These are phyloP conservation scores for Poa annua DNA, from an alignment of 176 grass and related monocot species.

Conservation along the genomic window DNA sequence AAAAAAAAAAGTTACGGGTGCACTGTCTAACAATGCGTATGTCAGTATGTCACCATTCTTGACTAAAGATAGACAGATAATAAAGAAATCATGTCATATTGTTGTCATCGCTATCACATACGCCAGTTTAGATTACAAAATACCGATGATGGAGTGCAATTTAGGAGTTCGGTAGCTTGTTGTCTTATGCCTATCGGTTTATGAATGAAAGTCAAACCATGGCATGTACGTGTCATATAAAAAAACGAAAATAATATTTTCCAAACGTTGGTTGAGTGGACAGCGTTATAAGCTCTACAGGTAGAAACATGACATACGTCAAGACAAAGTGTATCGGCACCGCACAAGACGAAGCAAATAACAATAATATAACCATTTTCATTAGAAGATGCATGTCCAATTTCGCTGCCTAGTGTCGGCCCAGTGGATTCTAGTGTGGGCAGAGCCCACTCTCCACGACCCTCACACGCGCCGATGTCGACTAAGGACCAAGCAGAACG, in stretches of 20 bases:
- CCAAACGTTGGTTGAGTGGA: background rate
- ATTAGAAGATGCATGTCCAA: background rate
- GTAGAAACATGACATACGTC: background rate
- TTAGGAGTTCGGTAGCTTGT: background rate
- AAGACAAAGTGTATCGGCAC: background rate
- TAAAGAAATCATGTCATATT: background rate
- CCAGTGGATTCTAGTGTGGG: no score
- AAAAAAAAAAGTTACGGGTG: background rate
- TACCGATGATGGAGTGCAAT: background rate
- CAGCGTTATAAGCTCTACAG: background rate
- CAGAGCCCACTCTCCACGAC: no score
- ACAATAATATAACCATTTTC: background rate
- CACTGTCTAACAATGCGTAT: background rate
- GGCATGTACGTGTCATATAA: background rate
- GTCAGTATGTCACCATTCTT: background rate
- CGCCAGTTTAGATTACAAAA: background rate
- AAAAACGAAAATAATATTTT: background rate
- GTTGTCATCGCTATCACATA: background rate
- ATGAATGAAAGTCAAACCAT: constrained; percentile 16
- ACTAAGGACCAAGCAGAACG: no score
- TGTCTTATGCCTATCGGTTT: background rate
- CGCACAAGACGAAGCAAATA: background rate
- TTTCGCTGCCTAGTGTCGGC: no score
- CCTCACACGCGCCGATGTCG: no score
- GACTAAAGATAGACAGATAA: background rate